These are phyloP conservation scores for Castanea sativa DNA, from an alignment of 306 rosid genomes.

Conservation along the genomic window DNA sequence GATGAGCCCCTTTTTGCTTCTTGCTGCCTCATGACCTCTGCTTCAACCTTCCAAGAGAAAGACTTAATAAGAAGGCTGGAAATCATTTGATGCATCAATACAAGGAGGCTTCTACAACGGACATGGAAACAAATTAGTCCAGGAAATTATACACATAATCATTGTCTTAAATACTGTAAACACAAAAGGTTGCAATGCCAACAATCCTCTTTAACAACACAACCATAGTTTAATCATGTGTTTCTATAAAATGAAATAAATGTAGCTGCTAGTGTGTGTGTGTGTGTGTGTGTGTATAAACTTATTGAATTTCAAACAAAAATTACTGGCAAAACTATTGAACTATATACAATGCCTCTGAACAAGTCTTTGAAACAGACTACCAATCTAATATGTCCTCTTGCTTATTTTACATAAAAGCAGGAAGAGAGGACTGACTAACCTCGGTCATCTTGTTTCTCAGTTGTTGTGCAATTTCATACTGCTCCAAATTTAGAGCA, in stretches of 20 bases:
- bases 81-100: constrained; percentile 24
- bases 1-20: constrained; percentile 77
- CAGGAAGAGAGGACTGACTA: constrained; percentile 34
- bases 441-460: constrained; percentile 88
- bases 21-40: constrained; percentile 66
- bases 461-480: constrained; percentile 82
- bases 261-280: too few species aligned
- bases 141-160: background rate
- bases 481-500: constrained; percentile 84
- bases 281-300: background rate
- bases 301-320: background rate
- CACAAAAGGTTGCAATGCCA: background rate
- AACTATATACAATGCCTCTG: background rate
- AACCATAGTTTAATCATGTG: background rate
- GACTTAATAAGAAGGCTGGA: constrained; percentile 25
- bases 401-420: constrained; percentile 8
- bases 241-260: background rate
- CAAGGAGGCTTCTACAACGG: constrained; percentile 14
- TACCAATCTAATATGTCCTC: background rate
- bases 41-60: constrained; percentile 72
- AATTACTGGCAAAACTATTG: background rate
- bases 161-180: background rate
- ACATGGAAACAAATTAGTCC: background rate
- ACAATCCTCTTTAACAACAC: background rate
- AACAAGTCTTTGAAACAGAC: background rate